Base-by-base conservation (phyloP, 257 asterid genomes). In the Rubia yunnanensis region DNA sequence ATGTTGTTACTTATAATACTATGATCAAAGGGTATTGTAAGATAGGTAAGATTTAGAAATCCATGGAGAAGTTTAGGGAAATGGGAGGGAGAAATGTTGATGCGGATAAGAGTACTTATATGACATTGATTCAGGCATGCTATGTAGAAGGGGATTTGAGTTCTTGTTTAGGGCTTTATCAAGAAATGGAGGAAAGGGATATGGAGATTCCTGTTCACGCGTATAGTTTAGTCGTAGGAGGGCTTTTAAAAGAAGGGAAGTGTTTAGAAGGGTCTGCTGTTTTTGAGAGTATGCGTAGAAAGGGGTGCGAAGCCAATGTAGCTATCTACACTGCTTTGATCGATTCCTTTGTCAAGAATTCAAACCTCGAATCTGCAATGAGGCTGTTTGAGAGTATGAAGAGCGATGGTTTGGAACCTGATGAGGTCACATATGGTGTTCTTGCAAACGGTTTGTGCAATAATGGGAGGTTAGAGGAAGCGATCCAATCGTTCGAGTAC, bases 1-100 rank as follows among this genome's bases (percentile, higher is more conserved):
- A 90, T 72, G 70, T 85, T 24, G 91, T 90, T 73, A 86, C 99
- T 0, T 90, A 85, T 76, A 94, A 88, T 46, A 86, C 92, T 18
- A 78, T 94, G 88, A 82, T 94, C 57, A 90, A 94, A 70, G 99
- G 99, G 31, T 90, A 85, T 39, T 86, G 95, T 57, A 88, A 83
- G 31, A 67, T 83, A 0, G 97, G 96, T 67, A 90, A 82, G 65
- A 63, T 81, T 30, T 78, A 70, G 70, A 88, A 80, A 61, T 95
- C 96, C 18, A 73, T 80, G 62, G 85, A 77, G 69, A 85, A 52
- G 67, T 85, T 86, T 73, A 78, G 76, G 63, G 89, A 78, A 62
- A 90, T 92, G 97, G 97, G 81, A 78, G 72, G 41, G 39, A 79
- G 78, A 72, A 73, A 79, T 46, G 81, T 89, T 55, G 86, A 73